These are phyloP conservation scores for Prunus kanzakura DNA, from an alignment of 306 rosid species.

Conservation along the genomic window DNA sequence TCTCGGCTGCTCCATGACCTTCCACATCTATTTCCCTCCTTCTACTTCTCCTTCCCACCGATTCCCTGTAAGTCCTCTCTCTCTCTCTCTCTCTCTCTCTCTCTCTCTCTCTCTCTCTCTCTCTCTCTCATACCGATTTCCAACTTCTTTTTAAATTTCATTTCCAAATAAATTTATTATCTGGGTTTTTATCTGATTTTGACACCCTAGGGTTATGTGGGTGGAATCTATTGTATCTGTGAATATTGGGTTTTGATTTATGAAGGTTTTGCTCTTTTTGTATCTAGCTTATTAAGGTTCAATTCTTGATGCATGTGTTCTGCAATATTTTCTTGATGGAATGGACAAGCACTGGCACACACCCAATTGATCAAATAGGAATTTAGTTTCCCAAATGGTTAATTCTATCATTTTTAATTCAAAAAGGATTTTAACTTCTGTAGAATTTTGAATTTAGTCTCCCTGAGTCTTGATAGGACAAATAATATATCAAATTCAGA, in stretches of 20 bases:
- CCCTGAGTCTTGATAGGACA: neutral
- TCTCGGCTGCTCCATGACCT: constrained; percentile 91
- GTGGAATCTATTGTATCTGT: neutral
- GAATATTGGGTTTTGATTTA: neutral
- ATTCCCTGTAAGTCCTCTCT: constrained; percentile 60
- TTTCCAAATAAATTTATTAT: neutral
- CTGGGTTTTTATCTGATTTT: constrained; percentile 14
- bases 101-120: neutral
- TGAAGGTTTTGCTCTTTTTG: neutral
- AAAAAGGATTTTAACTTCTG: too few species aligned
- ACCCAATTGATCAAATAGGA: neutral
- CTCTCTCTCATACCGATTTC: neutral
- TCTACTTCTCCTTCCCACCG: constrained; percentile 34
- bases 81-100: neutral
- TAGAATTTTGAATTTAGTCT: neutral
- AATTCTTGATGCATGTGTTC: neutral
- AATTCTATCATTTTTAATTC: neutral
- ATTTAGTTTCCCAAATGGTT: neutral
- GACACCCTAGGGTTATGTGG: neutral
- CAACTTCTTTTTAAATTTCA: neutral
- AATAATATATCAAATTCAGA: neutral
- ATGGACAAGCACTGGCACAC: neutral
- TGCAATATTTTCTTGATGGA: neutral
- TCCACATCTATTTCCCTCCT: constrained; percentile 80
- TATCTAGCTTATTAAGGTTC: neutral